Evolutionary conservation across 2,329 filamentous ascomycete genomes (phyloP).

Genomic region (Tympanopsis confertula): DNA sequence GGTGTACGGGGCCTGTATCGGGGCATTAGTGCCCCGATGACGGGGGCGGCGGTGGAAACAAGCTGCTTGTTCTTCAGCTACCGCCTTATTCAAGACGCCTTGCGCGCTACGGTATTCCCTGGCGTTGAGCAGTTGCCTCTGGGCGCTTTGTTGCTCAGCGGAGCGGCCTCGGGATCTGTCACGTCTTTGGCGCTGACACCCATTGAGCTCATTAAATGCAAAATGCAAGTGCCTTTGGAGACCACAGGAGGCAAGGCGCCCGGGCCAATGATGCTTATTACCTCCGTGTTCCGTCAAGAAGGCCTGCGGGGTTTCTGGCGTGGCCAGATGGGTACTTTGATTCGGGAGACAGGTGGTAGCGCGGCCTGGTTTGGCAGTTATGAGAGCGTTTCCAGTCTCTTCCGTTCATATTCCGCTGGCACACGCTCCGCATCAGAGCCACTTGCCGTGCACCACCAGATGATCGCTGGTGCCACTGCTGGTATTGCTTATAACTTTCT

Average conservation of each 20-base stretch:
- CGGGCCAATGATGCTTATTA: conserved; percentile 59
- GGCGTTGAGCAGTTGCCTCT: conserved; percentile 56
- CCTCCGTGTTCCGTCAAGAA: conserved; percentile 69
- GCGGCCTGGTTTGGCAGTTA: conserved; percentile 93
- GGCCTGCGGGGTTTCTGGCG: conserved; percentile 86
- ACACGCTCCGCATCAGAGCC: conserved; percentile 24
- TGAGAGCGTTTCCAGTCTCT: conserved; percentile 64
- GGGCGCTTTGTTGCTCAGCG: conserved; percentile 64
- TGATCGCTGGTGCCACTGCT: conserved; percentile 73
- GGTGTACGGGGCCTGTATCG: conserved; percentile 78
- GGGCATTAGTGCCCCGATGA: conserved; percentile 80
- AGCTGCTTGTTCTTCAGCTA: conserved; percentile 91
- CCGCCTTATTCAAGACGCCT: conserved; percentile 55
- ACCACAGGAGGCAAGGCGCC: conserved; percentile 25
- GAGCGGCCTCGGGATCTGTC: conserved; percentile 76
- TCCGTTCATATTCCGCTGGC: conserved; percentile 44
- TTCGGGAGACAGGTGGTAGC: conserved; percentile 84
- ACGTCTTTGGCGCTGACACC: conserved; percentile 87
- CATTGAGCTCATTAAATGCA: conserved; percentile 95
- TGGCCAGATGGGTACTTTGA: conserved; percentile 83
- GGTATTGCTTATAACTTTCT: conserved; percentile 94
- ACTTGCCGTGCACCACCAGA: conserved; percentile 76
- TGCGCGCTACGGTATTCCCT: conserved; percentile 40
- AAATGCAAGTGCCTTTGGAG: conserved; percentile 68
- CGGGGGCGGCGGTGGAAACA: conserved; percentile 84